A percentile compares a stretch with the other conserved stretches of the same genome.
Evolutionary conservation across 805 yeast species (phyloP).

Genomic region (Tetrapisispora iriomotensis): DNA sequence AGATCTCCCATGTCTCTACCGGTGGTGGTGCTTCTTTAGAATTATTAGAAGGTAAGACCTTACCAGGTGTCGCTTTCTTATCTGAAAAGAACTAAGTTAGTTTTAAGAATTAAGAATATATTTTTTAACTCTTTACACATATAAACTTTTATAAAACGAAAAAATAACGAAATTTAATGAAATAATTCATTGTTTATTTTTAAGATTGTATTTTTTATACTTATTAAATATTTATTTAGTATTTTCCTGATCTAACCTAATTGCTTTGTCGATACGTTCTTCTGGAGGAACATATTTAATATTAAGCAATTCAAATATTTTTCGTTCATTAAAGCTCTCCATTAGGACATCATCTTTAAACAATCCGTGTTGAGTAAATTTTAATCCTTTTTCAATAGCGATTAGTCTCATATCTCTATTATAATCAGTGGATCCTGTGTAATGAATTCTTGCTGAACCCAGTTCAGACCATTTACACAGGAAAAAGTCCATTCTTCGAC

Average conservation of each 20-base stretch:
- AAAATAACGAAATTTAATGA: constrained; percentile 4
- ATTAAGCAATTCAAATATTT: constrained; percentile 19
- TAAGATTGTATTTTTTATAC: neutral
- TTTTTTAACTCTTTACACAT: neutral
- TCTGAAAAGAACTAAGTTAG: constrained; percentile 48
- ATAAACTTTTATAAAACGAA: constrained; percentile 4
- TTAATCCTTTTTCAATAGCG: constrained; percentile 21
- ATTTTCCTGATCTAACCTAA: neutral
- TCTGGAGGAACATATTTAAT: constrained; percentile 10
- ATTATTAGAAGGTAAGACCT: constrained; percentile 95
- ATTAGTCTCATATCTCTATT: constrained; percentile 22
- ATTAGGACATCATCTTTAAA: constrained; percentile 14
- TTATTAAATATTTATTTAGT: neutral
- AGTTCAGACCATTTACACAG: constrained; percentile 24
- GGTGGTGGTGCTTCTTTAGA: constrained; percentile 99
- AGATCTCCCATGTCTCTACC: constrained; percentile 95
- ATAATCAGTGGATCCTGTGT: constrained; percentile 26
- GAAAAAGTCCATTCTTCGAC: constrained; percentile 27
- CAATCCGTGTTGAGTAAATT: constrained; percentile 26
- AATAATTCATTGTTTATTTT: constrained; percentile 3
- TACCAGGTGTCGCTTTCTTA: constrained; percentile 95
- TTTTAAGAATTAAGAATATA: constrained; percentile 2
- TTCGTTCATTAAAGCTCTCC: constrained; percentile 21
- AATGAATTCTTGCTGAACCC: constrained; percentile 27
- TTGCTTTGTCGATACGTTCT: neutral